phyloP scores from a whole-genome alignment of 2,329 filamentous ascomycete species.

The Fusarium vanettenii region DNA sequence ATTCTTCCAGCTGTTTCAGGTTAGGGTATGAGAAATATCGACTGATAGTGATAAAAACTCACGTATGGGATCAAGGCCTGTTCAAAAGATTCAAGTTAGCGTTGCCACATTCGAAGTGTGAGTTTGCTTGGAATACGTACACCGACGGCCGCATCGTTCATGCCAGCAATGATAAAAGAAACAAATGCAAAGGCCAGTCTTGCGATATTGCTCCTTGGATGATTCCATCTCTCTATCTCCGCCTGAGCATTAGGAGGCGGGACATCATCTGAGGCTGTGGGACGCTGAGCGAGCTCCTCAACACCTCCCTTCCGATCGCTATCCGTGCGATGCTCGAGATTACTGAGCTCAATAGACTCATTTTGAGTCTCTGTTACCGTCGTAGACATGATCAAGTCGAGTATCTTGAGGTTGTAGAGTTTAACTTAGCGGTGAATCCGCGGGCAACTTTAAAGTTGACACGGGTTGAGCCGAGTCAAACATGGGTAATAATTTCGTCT shows the following conservation, averaged over 20 bases:
- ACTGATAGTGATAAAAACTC: rapidly evolving
- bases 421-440: neutral
- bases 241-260: conserved; percentile 44
- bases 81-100: neutral
- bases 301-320: conserved; percentile 1
- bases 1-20: conserved; percentile 64
- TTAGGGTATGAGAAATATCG: neutral
- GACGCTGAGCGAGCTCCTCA: neutral
- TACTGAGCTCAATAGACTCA: conserved; percentile 23
- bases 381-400: conserved; percentile 16
- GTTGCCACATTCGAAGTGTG: rapidly evolving
- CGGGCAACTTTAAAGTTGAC: neutral
- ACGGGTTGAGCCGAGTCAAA: neutral
- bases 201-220: conserved; percentile 47
- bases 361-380: conserved; percentile 15
- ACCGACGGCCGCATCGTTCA: conserved; percentile 72
- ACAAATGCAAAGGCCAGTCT: conserved; percentile 61
- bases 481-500: neutral
- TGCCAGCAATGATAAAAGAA: conserved; percentile 69
- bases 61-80: conserved; percentile 43
- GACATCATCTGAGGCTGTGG: conserved; percentile 10
- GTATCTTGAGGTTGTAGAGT: neutral
- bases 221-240: conserved; percentile 51
- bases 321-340: neutral
- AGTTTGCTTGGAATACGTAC: conserved; percentile 49